Evolutionary conservation across 352 stramenopile species (phyloP), one percentile per base, ranked within the genome.

Genomic region (Globisporangium paroecandrum): DNA sequence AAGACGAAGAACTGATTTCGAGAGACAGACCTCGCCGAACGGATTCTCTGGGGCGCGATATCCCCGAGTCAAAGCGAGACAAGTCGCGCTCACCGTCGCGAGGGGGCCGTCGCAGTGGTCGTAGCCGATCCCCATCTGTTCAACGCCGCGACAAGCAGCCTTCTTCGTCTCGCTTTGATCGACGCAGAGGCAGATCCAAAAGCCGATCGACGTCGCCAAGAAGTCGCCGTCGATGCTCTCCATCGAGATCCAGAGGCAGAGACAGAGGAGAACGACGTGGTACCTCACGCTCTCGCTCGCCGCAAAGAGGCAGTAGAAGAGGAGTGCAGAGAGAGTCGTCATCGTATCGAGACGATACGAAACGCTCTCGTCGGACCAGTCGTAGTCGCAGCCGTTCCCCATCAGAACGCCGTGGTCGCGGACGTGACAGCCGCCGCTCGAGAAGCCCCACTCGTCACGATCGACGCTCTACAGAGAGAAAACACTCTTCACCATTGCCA

Each of bases 171-270:
- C 53, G 53, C 53, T 58, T 34, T 24, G 53, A n/a, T 49, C 41
- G 41, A 49, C 47, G 47, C n/a, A 41, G 55, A 43, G 18, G 29
- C 29, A 34, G 25, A 64, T 38, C 27, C 29, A 62, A 53, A 18
- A 63, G 47, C 24, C 51, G 49, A 43, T 71, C 51, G 18, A 5
- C 38, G 20, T 66, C 53, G 1, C 65, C 57, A 41, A 62, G 51
- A 8, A 58, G 72, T 3, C 54, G 57, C n/a, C 65, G 61, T 12
- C 43, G 41, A 49, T 68, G 56, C 12, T 77, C 75, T 49, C 65
- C 49, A 10, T 87, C 77, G 41, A 68, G 71, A 54, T 78, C 70
- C 5, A 58, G 63, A 20, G 70, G 69, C 56, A 53, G 6, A 36
- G 32, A 18, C 4, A 46, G 43, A 22, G 12, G 20, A 49, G 41